Conservation (phyloP, 176 grass and related monocot species). For the Thalia dealbata region DNA sequence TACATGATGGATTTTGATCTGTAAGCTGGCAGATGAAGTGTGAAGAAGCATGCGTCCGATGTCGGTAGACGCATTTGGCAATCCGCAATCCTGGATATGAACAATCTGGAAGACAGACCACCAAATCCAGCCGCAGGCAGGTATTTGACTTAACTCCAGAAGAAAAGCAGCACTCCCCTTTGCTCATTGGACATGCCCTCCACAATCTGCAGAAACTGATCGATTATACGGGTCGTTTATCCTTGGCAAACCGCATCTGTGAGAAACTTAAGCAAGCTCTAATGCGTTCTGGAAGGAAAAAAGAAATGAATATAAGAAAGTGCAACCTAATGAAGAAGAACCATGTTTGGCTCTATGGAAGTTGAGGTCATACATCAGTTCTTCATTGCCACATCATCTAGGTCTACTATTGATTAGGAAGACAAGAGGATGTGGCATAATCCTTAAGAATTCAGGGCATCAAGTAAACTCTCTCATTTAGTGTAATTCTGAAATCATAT, state of each 20-base stretch:
- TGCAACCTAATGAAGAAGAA: neutral
- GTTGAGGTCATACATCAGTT: too few species aligned
- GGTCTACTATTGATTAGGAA: too few species aligned
- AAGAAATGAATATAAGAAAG: neutral
- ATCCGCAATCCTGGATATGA: conserved; percentile 62
- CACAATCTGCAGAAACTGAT: conserved; percentile 33
- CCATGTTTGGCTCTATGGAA: too few species aligned
- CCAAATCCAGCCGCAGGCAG: conserved; percentile 70
- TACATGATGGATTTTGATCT: conserved; percentile 40
- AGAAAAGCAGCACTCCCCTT: conserved; percentile 76
- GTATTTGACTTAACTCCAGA: conserved; percentile 89
- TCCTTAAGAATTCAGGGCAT: too few species aligned
- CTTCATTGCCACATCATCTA: too few species aligned
- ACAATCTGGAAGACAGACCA: conserved; percentile 65
- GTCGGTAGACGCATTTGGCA: conserved; percentile 60
- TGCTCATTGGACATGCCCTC: conserved; percentile 64
- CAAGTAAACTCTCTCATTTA: too few species aligned
- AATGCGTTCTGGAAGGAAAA: neutral
- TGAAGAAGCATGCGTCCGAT: conserved; percentile 89
- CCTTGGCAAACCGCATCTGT: neutral
- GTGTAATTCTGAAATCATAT: too few species aligned
- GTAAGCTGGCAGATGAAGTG: conserved; percentile 76
- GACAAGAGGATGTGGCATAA: too few species aligned
- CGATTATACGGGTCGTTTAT: neutral
- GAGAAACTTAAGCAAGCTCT: neutral